Evolutionary conservation across 2,329 filamentous ascomycete genomes (phyloP), one percentile per base, ranked within the genome.

Genomic region (Colletotrichum liriopes): DNA sequence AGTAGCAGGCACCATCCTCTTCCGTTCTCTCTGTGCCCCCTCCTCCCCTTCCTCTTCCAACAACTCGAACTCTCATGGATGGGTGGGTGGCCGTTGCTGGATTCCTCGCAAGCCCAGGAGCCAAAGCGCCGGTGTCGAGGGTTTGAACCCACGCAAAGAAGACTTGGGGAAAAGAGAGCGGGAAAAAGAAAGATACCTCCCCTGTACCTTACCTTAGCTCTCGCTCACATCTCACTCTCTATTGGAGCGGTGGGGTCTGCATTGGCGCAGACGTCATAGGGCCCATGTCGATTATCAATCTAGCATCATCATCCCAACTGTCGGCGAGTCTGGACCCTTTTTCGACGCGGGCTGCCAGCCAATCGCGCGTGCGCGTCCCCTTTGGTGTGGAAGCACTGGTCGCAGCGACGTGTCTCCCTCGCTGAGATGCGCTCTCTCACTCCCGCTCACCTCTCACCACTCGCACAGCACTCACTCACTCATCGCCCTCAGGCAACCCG

Each of bases 311-410:
- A 59, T 65, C 66, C 56, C 61, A 61, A 62, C 49, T 58, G 58
- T 72, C 51, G 58, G 58, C 65, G 56, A 72, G 70, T 70, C 70
- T 70, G 60, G 70, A 71, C 70, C 70, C 70, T 52, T 72, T 65
- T 65, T 60, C 59, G 45, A 60, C 12, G 9, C 54, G 20, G n/a
- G 26, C 47, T 14, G 3, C 23, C 47, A 60, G 58, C 70, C 70
- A 72, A 72, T 72, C 65, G 58, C 51, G 14, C 43, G 6, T n/a
- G 32, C 20, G 56, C 37, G 32, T 55, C n/a, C 32, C 37, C 47
- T 5, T 52, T 56, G 9, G 69, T 59, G 58, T 71, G 58, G 68
- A 47, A 58, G 58, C 56, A 63, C 39, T 39, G 52, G 45, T 56
- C 58, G 32, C 67, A 29, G 20, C 39, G 29, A 56, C 23, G 59